Percentiles rank a stretch among this genome's conserved stretches.
Evolutionary conservation across 75 land plant genomes (phyloP).

Genomic region (Pinus tabuliformis): DNA sequence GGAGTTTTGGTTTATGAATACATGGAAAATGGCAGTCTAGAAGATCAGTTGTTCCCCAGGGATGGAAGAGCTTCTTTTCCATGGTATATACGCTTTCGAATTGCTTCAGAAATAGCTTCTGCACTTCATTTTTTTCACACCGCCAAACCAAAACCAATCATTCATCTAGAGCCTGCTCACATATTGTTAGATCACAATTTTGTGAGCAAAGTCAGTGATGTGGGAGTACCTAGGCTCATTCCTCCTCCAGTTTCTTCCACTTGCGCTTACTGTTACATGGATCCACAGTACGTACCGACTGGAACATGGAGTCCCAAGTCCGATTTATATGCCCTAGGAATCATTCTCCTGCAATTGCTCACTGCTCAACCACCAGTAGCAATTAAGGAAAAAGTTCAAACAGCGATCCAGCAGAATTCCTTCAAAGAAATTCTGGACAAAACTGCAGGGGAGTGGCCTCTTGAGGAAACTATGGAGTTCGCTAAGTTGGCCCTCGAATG

Average conservation of each 20-base stretch:
- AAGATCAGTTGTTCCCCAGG: slow-evolving; percentile 38
- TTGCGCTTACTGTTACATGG: slow-evolving; percentile 50
- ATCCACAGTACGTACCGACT: slow-evolving; percentile 44
- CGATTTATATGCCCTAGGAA: slow-evolving; percentile 4
- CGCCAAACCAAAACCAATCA: slow-evolving; percentile 35
- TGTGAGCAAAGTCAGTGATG: slow-evolving; percentile 48
- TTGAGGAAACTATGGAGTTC: slow-evolving; percentile 15
- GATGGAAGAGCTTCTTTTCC: slow-evolving; percentile 17
- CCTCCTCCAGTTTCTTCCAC: slow-evolving; percentile 27
- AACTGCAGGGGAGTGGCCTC: slow-evolving; percentile 26
- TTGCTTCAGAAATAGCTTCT: slow-evolving; percentile 34
- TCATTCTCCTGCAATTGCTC: too few species aligned
- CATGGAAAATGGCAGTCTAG: slow-evolving; percentile 61
- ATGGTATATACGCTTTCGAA: slow-evolving; percentile 30
- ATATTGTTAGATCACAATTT: slow-evolving; percentile 45
- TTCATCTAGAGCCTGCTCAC: slow-evolving; percentile 55
- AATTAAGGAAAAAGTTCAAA: slow-evolving; percentile 3
- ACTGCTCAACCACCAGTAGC: too few species aligned
- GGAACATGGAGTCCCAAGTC: slow-evolving; percentile 39
- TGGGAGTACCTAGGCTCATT: slow-evolving; percentile 42
- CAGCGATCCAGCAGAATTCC: background rate
- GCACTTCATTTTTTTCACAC: slow-evolving; percentile 42
- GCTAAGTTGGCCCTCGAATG: slow-evolving; percentile 18
- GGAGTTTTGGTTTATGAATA: slow-evolving; percentile 55
- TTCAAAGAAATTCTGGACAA: slow-evolving; percentile 12